These are phyloP conservation scores for Begonia masoniana DNA, from an alignment of 306 rosid genomes.

Conservation along the genomic window DNA sequence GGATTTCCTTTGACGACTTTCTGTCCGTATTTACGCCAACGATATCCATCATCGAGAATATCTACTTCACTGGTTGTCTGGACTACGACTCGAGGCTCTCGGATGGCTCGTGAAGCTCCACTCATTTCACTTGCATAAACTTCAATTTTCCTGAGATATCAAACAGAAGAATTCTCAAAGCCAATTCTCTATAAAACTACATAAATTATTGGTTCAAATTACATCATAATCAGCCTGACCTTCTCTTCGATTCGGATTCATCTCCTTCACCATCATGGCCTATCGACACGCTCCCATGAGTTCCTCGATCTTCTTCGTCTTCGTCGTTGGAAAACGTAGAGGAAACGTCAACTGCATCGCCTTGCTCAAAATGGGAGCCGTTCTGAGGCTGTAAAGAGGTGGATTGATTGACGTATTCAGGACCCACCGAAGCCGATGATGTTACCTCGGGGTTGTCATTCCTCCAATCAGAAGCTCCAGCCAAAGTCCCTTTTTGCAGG, in stretches of 20 bases:
- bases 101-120: conserved; percentile 94
- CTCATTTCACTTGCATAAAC: conserved; percentile 80
- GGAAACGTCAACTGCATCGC: conserved; percentile 73
- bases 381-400: conserved; percentile 52
- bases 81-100: conserved; percentile 97
- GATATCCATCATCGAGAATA: conserved; percentile 94
- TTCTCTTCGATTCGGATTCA: conserved; percentile 89
- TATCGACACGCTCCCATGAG: conserved; percentile 84
- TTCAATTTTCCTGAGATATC: conserved; percentile 69
- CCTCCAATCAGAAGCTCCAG: conserved; percentile 37
- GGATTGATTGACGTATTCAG: conserved; percentile 51
- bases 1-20: conserved; percentile 98
- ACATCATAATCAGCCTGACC: conserved; percentile 18
- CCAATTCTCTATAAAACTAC: too few relatives aligned
- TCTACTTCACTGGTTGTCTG: conserved; percentile 98
- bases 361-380: conserved; percentile 45
- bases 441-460: conserved; percentile 63
- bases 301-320: conserved; percentile 79
- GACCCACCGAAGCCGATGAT: conserved; percentile 51
- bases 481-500: conserved; percentile 27
- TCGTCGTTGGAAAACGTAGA: conserved; percentile 80
- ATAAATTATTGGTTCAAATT: too few relatives aligned
- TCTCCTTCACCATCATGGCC: conserved; percentile 88
- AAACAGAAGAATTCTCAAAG: not conserved
- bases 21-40: conserved; percentile 98